Base-by-base conservation (phyloP, 352 stramenopile genomes). In the Pythium myriotylum region DNA sequence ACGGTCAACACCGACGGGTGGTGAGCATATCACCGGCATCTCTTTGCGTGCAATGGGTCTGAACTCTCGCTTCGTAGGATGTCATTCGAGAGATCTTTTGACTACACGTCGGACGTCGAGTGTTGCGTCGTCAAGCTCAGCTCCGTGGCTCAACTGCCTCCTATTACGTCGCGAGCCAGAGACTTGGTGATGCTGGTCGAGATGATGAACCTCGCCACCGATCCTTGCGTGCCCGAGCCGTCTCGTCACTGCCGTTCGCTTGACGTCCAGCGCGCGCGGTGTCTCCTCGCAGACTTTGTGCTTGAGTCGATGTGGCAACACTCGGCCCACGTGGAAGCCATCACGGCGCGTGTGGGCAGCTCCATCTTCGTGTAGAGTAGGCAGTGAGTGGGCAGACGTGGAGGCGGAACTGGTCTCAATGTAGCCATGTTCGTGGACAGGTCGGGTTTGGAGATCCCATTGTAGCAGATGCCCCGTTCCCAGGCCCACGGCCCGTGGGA, bases 201-300 rank as follows among this genome's bases (percentile, higher is more conserved):
- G 3, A 47, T 37, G 40, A 62, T 68, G 53, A 27, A 56, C 17
- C 41, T 57, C 1, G 16, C 52, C 26, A 3, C 39, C 19, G 37
- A 35, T 35, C 29, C 10, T 35, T 35, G 29, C 29, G 5, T 10
- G 29, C 5, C 5, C 29, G 29, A 35, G 10, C 10, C 29, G 17
- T 20, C n/a, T n/a, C n/a, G n/a, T n/a, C n/a, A n/a, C 22, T 17
- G 13, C n/a, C 13, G 1, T 10, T 24, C n/a, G 14, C 37, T 54
- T 41, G 22, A 23, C 22, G 26, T 32, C 33, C 46, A 68, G 40
- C 19, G 39, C 12, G 49, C 54, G 26, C 62, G 54, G n/a, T 27
- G 54, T 17, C 27, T 41, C 4, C 59, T 65, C 29, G 54, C 41
- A 27, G 54, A 69, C n/a, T 69, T 65, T 51, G 24, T 69, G n/a